Conservation (phyloP, 371 early-diverging fungal species). For the Mortierella sp. region DNA sequence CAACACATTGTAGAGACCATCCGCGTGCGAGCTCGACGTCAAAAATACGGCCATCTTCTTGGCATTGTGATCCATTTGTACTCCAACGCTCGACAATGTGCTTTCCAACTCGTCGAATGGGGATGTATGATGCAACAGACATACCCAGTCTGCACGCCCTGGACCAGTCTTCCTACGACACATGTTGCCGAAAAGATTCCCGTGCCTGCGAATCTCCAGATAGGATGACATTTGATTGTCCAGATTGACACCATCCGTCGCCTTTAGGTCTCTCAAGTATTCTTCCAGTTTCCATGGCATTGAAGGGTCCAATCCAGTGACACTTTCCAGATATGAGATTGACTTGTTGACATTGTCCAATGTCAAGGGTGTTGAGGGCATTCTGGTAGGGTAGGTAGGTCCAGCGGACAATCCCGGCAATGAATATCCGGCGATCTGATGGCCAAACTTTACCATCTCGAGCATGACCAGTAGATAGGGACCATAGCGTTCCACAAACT, state of each 20-base stretch:
- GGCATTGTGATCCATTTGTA: constrained; percentile 1
- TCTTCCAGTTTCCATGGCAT: constrained; percentile 5
- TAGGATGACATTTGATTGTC: neutral
- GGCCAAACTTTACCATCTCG: constrained; percentile 12
- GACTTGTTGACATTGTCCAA: constrained; percentile 13
- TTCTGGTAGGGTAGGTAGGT: neutral
- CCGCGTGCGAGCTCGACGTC: neutral
- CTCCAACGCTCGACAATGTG: constrained; percentile 6
- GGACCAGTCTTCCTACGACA: neutral
- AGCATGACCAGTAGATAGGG: constrained; percentile 10
- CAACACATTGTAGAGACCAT: neutral
- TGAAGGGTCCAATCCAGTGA: neutral
- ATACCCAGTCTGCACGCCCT: constrained; percentile 12
- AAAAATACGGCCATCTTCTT: neutral
- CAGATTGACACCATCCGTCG: constrained; percentile 4
- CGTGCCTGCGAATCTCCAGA: neutral
- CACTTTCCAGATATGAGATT: neutral
- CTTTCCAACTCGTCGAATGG: constrained; percentile 6
- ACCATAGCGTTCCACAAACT: constrained; percentile 6
- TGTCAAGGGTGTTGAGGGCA: constrained; percentile 5
- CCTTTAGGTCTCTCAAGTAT: constrained; percentile 1
- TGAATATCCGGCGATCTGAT: constrained; percentile 1
- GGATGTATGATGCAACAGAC: constrained; percentile 1
- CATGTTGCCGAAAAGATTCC: neutral
- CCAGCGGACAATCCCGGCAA: constrained; percentile 10